Base-by-base conservation (phyloP, 371 early-diverging fungal genomes). In the Mortierella sp. region DNA sequence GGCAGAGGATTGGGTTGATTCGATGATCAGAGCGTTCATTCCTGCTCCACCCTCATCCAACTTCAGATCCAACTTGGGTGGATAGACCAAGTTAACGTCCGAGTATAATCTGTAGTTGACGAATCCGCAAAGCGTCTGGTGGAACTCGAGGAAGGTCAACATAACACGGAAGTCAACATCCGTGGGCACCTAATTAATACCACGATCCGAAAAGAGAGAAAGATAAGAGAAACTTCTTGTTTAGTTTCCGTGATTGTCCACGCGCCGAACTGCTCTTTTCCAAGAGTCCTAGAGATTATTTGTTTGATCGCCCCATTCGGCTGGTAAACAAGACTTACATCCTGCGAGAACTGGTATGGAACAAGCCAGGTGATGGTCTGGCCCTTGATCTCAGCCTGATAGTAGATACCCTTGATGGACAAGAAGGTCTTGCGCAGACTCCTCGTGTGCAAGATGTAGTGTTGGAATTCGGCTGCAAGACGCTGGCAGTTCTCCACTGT, bases 381-480 rank as follows among this genome's bases (percentile, higher is more conserved):
- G 23, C 98, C 99, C 80, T 93, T 90, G 79, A 98, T 92, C 56
- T 96, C 96, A 19, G 94, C 97, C 85, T 97, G 97, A 80, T 97
- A 97, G 85, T 99, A 99, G 76, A 97, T 95, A 55, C 99, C 99
- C 87, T 99, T 99, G 90, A 98, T 96, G 17, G 95, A 94, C 66
- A 97, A 84, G 80, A 99, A 99, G 17, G 90, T 91, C 78, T 95
- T 94, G 49, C 92, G 88, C 70, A 99, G 81, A 68, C 89, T 81
- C 56, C 88, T 85, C 34, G 93, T 84, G 32, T 88, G 83, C 76
- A 96, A 86, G 17, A 97, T 89, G 72, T 95, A 97, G 69, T 92
- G 91, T 82, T 93, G 93, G 83, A 97, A 99, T 81, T 99, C 98
- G 26, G 89, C 86, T 39, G 89, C 84, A 69, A 98, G 73, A 11